phyloP scores from a whole-genome alignment of 495 filamentous ascomycete genomes.

The Neurospora sp. region DNA sequence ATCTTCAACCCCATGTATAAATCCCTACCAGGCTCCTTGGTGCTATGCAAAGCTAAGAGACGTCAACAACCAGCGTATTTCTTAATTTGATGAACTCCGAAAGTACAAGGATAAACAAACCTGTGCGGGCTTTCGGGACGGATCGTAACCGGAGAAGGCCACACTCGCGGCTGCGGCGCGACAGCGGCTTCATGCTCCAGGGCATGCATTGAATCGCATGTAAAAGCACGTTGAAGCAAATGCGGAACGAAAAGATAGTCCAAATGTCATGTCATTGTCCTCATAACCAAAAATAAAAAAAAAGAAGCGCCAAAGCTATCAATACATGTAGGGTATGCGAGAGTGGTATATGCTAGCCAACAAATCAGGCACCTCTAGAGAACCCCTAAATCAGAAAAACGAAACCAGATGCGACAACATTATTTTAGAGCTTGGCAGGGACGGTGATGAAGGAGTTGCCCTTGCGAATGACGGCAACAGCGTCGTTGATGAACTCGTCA shows the following conservation, averaged over 20 bases:
- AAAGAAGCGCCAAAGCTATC: not conserved
- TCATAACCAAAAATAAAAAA: not conserved
- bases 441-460: slow-evolving; percentile 10
- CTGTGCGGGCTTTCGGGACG: not conserved
- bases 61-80: not conserved
- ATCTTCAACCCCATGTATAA: not conserved
- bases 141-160: not conserved
- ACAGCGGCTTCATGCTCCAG: not conserved
- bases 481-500: slow-evolving; percentile 87
- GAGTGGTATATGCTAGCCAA: not conserved
- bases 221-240: not conserved
- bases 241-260: not conserved
- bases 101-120: not conserved
- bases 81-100: not conserved
- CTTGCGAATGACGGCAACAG: slow-evolving; percentile 34
- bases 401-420: not conserved
- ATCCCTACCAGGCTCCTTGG: not conserved
- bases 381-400: not conserved
- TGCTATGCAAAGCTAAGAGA: not conserved
- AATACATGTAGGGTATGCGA: not conserved
- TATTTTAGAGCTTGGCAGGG: slow-evolving; percentile 10
- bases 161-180: not conserved
- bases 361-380: not conserved
- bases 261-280: not conserved
- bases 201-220: not conserved